phyloP scores from a whole-genome alignment of 2,329 filamentous ascomycete genomes.

The Paraphaeosphaeria sporulosa region DNA sequence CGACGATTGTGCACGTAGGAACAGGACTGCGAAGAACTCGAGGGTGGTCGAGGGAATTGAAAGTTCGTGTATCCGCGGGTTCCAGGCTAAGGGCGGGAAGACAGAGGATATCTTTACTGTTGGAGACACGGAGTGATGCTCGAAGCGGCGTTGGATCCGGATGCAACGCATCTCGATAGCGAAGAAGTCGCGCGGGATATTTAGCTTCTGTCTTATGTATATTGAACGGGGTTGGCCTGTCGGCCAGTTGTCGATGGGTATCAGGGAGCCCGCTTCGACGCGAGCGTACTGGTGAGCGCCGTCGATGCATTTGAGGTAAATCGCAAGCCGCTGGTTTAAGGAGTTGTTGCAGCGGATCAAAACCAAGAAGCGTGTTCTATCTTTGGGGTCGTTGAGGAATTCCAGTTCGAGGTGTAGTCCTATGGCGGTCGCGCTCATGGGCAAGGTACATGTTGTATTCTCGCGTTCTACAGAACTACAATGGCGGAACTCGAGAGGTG shows the following conservation, averaged over 20 bases:
- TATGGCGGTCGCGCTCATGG: conserved; percentile 29
- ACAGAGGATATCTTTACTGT: conserved; percentile 28
- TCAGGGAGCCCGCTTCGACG: conserved; percentile 58
- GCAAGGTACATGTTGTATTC: conserved; percentile 25
- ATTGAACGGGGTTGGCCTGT: conserved; percentile 32
- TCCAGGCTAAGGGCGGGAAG: conserved; percentile 26
- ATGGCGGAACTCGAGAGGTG: conserved; percentile 30
- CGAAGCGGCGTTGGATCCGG: conserved; percentile 27
- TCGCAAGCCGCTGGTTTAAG: conserved; percentile 34
- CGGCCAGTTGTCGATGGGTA: conserved; percentile 55
- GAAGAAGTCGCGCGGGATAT: conserved; percentile 31
- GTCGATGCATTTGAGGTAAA: conserved; percentile 32
- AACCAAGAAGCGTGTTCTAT: conserved; percentile 24
- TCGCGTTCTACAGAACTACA: conserved; percentile 33
- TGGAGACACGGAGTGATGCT: conserved; percentile 23
- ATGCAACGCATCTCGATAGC: conserved; percentile 30
- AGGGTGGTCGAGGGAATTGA: conserved; percentile 21
- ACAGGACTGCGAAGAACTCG: conserved; percentile 24
- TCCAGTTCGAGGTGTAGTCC: conserved; percentile 35
- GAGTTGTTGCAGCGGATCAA: conserved; percentile 32
- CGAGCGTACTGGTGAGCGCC: conserved; percentile 44
- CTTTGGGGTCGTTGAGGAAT: conserved; percentile 25
- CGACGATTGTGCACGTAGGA: conserved; percentile 27
- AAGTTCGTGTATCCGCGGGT: conserved; percentile 23
- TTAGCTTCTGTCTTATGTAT: conserved; percentile 33